Evolutionary conservation across 768 basidiomycete genomes (phyloP), one percentile per base, ranked within the genome.

Genomic region (Russula compacta): DNA sequence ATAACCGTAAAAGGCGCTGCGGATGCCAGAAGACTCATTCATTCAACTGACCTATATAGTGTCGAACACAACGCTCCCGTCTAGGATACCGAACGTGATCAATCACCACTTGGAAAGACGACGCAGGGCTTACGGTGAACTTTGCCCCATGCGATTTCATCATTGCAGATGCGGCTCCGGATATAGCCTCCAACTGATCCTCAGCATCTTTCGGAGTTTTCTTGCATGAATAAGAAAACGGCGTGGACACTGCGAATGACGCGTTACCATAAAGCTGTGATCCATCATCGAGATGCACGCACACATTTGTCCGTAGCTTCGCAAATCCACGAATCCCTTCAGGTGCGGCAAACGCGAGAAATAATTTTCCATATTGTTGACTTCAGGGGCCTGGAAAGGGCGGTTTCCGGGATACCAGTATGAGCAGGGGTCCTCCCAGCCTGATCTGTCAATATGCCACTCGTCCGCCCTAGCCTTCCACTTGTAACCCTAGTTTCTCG

Each of bases 241-340:
- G 91, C 39, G 83, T 77, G n/a, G 88, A 87, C 58, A 91, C 87
- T 91, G 66, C 17, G 12, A 14, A 32, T 3, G 15, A 33, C 15
- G 24, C 24, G 2, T 38, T 33, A 33, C 4, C 38, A 42, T 3
- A 24, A 43, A 12, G n/a, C 47, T 21, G 9, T 43, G 12, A 21
- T 32, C 17, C 15, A 29, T 32, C 8, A 38, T 58, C 19, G 21
- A 14, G 24, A 54, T 24, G 29, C 46, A 44, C 57, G 59, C 67
- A 91, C 88, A 70, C 79, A 91, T 86, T 69, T 92, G 89, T 0
- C 90, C 90, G 67, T 90, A 94, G 66, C 84, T 87, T 64, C 92
- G 77, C 53, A 92, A 69, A 72, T 92, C 89, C 36, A 92, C 60
- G 71, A 89, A 92, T 2, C 78, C 84, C 19, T 79, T 75, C 15